phyloP scores from a whole-genome alignment of 352 stramenopile genomes.

The Pythium apleroticum region DNA sequence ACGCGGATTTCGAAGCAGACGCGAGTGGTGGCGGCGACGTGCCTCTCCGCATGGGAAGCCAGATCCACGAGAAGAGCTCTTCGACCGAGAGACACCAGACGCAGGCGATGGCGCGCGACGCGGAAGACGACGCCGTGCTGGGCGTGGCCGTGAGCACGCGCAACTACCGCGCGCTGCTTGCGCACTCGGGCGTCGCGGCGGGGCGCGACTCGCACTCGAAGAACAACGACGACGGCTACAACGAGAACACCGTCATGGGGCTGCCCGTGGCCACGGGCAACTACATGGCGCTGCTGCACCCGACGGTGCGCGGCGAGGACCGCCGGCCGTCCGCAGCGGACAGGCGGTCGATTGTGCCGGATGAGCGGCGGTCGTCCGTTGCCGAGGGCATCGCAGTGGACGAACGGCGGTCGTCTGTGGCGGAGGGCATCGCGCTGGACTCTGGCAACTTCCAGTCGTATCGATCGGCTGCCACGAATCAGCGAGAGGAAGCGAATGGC shows the following conservation, averaged over 20 bases:
- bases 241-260: conserved; percentile 28
- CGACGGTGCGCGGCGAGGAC: neutral
- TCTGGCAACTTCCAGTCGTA: conserved; percentile 29
- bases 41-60: neutral
- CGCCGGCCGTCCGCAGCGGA: neutral
- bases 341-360: neutral
- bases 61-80: conserved; percentile 1
- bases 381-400: neutral
- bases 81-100: neutral
- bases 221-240: conserved; percentile 15
- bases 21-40: neutral
- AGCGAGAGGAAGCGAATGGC: conserved; percentile 15
- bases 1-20: neutral
- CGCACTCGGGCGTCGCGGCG: neutral
- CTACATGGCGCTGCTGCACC: conserved; percentile 26
- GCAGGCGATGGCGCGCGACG: conserved; percentile 11
- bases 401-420: conserved; percentile 7
- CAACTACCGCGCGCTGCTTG: conserved; percentile 27
- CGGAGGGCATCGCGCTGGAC: conserved; percentile 19
- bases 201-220: neutral
- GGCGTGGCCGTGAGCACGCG: conserved; percentile 33
- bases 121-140: conserved; percentile 32
- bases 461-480: conserved; percentile 7
- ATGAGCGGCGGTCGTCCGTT: conserved; percentile 5
- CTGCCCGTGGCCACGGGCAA: conserved; percentile 39